Percentiles rank a stretch among this genome's conserved stretches.
These are phyloP conservation scores for Coemansia sp. DNA, from an alignment of 192 early-diverging fungal genomes.

Conservation along the genomic window DNA sequence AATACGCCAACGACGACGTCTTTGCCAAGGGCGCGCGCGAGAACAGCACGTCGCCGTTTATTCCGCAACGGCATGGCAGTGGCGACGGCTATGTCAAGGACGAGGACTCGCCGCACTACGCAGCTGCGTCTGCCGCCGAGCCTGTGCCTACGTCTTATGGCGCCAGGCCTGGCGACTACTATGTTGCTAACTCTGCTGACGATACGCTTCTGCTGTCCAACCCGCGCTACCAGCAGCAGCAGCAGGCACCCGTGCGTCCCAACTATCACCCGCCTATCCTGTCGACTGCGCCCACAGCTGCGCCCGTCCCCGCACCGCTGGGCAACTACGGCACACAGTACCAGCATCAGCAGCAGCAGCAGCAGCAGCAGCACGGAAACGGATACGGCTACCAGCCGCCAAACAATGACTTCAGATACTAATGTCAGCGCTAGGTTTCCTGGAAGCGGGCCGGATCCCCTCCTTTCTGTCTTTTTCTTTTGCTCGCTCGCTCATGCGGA, in stretches of 20 bases:
- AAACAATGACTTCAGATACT: neutral
- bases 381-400: conserved; percentile 4
- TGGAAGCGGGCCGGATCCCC: neutral
- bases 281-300: neutral
- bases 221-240: conserved; percentile 13
- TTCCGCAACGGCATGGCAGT: conserved; percentile 17
- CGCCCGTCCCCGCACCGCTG: conserved; percentile 3
- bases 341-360: conserved; percentile 10
- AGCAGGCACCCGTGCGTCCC: neutral
- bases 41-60: conserved; percentile 32
- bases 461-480: neutral
- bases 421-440: neutral
- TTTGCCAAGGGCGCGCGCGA: conserved; percentile 27
- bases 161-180: neutral
- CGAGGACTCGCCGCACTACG: conserved; percentile 2
- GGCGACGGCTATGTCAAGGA: conserved; percentile 36
- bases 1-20: conserved; percentile 36
- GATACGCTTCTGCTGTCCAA: conserved; percentile 16
- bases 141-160: neutral
- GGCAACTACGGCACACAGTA: conserved; percentile 4
- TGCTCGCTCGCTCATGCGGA: neutral
- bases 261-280: neutral
- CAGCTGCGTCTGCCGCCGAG: neutral
- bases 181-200: conserved; percentile 23
- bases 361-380: conserved; percentile 10